Evolutionary conservation across 2,329 filamentous ascomycete genomes (phyloP).

Genomic region (Monosporascus cannonballus): DNA sequence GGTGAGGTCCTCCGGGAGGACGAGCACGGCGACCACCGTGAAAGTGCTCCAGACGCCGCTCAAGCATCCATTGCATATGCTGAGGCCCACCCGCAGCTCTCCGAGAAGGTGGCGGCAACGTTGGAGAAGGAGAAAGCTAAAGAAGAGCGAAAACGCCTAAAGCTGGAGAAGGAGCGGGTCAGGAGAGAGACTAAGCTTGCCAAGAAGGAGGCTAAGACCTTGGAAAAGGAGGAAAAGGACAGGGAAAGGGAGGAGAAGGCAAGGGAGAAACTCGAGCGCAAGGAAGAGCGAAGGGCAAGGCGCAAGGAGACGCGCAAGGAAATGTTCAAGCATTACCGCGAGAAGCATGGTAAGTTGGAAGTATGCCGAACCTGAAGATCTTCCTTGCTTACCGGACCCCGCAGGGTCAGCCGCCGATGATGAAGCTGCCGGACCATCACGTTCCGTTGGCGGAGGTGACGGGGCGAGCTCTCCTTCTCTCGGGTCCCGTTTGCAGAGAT

Average conservation of each 20-base stretch:
- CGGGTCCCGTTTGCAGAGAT: neutral
- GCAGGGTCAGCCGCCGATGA: neutral
- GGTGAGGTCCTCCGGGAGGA: neutral
- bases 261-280: conserved; percentile 10
- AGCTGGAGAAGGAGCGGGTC: conserved; percentile 1
- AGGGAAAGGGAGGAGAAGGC: conserved; percentile 12
- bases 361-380: neutral
- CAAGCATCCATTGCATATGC: neutral
- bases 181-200: conserved; percentile 4
- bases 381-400: neutral
- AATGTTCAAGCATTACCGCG: neutral
- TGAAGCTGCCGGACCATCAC: neutral
- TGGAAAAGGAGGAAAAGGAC: conserved; percentile 14
- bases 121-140: conserved; percentile 12
- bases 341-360: neutral
- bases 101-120: conserved; percentile 2
- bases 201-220: conserved; percentile 10
- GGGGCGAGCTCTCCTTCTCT: neutral
- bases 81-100: too few species aligned
- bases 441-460: neutral
- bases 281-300: neutral
- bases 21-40: neutral
- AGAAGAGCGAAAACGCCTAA: conserved; percentile 9
- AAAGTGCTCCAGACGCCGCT: neutral
- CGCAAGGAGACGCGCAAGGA: neutral